Evolutionary conservation across 2,329 filamentous ascomycete species (phyloP), one percentile per base, ranked within the genome.

Genomic region (Fusarium sp.): DNA sequence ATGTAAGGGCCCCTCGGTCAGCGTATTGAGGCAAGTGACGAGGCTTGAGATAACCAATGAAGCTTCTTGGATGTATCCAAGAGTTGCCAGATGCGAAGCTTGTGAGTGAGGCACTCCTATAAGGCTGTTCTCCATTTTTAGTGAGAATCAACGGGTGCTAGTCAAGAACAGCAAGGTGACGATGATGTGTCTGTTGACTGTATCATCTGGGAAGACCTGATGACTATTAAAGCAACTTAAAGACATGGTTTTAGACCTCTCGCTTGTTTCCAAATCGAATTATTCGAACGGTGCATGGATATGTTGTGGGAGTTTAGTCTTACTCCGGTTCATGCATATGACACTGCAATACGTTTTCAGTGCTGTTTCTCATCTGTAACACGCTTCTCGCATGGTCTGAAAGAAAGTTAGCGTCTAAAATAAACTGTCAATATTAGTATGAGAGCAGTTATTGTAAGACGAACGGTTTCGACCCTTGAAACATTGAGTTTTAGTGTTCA

Each of bases 351-450:
- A n/a, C 6, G 34, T 38, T 38, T 43, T n/a, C 24, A 30, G 27
- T 43, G 12, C 29, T 67, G 43, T 34, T 67, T 64, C 44, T 63
- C 54, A 18, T 38, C 8, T 54, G n/a, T 38, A 66, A 24, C 8
- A 27, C 15, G 27, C 29, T 45, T 30, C 54, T 20, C 30, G 16
- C 5, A 27, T 10, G 14, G 10, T 18, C n/a, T 16, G 6, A 16
- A 53, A 40, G 6, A 16, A 53, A 40, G 16, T 12, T 25, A 29
- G n/a, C 11, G 24, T 11, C 22, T 9, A 12, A 11, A 29, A 32
- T 16, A n/a, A 18, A 15, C 8, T 30, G 24, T n/a, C 24, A 18
- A 15, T 15, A 25, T 16, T 20, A 11, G 14, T 29, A 14, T 40
- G 14, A 20, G 5, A 15, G 14, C 18, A 40, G 46, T 24, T 24